A percentile compares a stretch with the other conserved stretches of the same genome.
Evolutionary conservation across 2,329 filamentous ascomycete species (phyloP).

Genomic region (Trichoderma atroviride): DNA sequence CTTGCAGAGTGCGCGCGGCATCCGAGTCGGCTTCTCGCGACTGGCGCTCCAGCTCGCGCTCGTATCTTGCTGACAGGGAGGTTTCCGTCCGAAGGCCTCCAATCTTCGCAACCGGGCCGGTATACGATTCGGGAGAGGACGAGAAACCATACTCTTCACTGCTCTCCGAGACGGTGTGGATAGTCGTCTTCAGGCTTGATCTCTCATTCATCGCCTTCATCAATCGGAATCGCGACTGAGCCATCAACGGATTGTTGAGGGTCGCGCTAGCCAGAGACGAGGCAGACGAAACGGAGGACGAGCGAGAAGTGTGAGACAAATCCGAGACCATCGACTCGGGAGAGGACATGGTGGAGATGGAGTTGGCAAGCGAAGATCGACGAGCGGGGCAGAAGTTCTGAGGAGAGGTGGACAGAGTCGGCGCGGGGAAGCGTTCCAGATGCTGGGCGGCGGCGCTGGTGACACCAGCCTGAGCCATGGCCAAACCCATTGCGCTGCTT

Average conservation of each 20-base stretch:
- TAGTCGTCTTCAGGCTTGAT: conserved; percentile 53
- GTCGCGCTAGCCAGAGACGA: conserved; percentile 64
- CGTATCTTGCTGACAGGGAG: conserved; percentile 48
- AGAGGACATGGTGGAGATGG: conserved; percentile 64
- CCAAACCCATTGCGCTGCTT: conserved; percentile 61
- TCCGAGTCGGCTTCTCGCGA: conserved; percentile 50
- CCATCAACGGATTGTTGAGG: conserved; percentile 53
- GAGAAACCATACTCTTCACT: conserved; percentile 54
- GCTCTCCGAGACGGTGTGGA: conserved; percentile 61
- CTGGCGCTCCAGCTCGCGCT: conserved; percentile 51
- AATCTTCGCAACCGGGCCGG: conserved; percentile 55
- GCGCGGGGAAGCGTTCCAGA: conserved; percentile 56
- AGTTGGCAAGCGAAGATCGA: conserved; percentile 65
- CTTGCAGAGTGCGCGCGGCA: conserved; percentile 61
- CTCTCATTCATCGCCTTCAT: conserved; percentile 62
- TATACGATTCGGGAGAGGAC: conserved; percentile 61
- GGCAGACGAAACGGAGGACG: conserved; percentile 66
- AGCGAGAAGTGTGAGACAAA: conserved; percentile 62
- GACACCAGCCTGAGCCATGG: conserved; percentile 59
- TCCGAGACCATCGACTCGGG: conserved; percentile 71
- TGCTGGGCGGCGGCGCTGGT: conserved; percentile 50
- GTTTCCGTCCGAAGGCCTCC: conserved; percentile 45
- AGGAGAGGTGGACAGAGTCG: conserved; percentile 54
- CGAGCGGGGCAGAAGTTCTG: conserved; percentile 53
- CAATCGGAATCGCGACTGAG: conserved; percentile 65